A percentile compares a stretch with the other conserved stretches of the same genome.
phyloP scores from a whole-genome alignment of 2,329 filamentous ascomycete species.

The Pseudogymnoascus sp. region DNA sequence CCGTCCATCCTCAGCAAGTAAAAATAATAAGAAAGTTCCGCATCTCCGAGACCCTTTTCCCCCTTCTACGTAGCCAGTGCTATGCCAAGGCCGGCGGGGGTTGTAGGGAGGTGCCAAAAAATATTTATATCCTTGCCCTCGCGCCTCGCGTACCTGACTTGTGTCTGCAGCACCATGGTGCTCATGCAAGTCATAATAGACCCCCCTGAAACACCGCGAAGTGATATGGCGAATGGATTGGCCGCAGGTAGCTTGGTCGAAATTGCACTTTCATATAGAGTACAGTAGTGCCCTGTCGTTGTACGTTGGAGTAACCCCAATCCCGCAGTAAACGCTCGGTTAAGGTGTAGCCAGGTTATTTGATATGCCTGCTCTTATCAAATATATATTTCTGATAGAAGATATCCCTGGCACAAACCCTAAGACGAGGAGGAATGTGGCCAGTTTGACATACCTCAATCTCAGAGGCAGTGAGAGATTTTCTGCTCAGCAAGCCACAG shows the following conservation, averaged over 20 bases:
- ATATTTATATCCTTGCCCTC: neutral
- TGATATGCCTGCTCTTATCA: neutral
- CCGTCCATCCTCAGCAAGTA: neutral
- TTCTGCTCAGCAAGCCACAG: neutral
- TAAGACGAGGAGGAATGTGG: neutral
- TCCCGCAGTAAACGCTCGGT: neutral
- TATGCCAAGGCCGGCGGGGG: neutral
- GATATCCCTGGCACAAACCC: neutral
- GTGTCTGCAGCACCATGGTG: neutral
- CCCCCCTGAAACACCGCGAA: neutral
- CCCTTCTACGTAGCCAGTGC: neutral
- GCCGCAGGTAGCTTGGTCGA: neutral
- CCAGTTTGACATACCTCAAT: neutral
- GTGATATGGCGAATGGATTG: neutral
- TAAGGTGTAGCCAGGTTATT: neutral
- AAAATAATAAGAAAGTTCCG: neutral
- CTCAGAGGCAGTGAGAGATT: neutral
- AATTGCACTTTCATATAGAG: slow-evolving; percentile 4
- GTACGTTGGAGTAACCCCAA: neutral
- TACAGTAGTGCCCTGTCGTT: slow-evolving; percentile 1
- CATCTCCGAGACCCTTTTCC: neutral
- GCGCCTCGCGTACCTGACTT: slow-evolving; percentile 1
- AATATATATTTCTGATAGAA: slow-evolving; percentile 6
- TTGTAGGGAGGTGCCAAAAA: neutral
- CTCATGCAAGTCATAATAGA: slow-evolving; percentile 1